Evolutionary conservation across 2,329 filamentous ascomycete species (phyloP).

Genomic region (Claviceps humidiphila): DNA sequence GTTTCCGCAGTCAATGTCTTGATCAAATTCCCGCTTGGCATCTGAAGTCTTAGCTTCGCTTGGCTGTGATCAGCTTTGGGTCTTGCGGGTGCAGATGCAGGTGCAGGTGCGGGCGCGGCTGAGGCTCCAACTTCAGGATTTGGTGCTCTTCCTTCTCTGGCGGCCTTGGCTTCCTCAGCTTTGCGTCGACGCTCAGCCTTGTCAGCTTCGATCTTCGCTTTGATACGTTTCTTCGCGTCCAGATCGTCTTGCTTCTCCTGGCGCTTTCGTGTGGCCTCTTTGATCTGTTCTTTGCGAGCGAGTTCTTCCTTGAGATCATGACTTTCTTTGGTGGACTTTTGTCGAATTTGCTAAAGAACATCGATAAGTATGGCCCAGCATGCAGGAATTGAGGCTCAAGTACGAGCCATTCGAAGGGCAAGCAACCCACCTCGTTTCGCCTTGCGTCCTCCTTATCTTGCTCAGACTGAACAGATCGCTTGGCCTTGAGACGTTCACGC

Average conservation of each 20-base stretch:
- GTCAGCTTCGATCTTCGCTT: conserved; percentile 88
- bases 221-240: conserved; percentile 77
- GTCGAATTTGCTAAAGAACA: conserved; percentile 47
- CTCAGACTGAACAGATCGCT: conserved; percentile 53
- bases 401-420: background rate
- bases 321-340: conserved; percentile 78
- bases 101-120: conserved; percentile 17
- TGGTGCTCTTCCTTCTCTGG: conserved; percentile 58
- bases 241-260: conserved; percentile 77
- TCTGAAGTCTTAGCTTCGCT: conserved; percentile 71
- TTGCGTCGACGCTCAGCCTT: conserved; percentile 80
- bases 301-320: conserved; percentile 88
- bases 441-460: conserved; percentile 72
- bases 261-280: conserved; percentile 76
- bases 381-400: background rate
- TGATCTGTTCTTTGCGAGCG: conserved; percentile 76
- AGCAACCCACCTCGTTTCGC: conserved; percentile 60
- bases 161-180: conserved; percentile 73
- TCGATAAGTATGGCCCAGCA: background rate
- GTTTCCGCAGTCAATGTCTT: conserved; percentile 85
- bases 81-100: conserved; percentile 40
- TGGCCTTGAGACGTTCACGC: conserved; percentile 55
- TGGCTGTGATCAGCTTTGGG: conserved; percentile 63
- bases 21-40: conserved; percentile 56
- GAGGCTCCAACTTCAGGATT: conserved; percentile 26